Evolutionary conservation across 1,284 basidiomycete genomes (phyloP).

Genomic region (Exobasidium rhododendri): DNA sequence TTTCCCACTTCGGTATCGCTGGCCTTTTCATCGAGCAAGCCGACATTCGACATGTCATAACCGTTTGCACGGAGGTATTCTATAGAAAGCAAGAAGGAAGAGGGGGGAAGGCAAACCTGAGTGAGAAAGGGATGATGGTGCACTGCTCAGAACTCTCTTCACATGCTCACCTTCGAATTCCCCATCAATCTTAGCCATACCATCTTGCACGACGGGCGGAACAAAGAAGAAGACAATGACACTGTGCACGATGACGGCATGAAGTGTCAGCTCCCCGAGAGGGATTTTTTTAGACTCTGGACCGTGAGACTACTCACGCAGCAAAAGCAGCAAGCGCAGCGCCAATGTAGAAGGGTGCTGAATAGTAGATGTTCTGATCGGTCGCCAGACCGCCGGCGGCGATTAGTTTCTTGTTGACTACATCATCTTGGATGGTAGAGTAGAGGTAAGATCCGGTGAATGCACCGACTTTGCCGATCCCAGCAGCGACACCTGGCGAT

Average conservation of each 20-base stretch:
- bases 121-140: too few species aligned
- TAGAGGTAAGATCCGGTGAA: slow-evolving; percentile 45
- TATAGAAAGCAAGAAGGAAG: background rate
- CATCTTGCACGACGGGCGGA: slow-evolving; percentile 69
- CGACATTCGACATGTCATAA: slow-evolving; percentile 45
- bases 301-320: slow-evolving; percentile 60
- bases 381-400: slow-evolving; percentile 1
- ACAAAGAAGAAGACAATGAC: slow-evolving; percentile 72
- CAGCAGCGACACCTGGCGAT: slow-evolving; percentile 65
- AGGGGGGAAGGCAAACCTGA: too few species aligned
- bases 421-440: slow-evolving; percentile 29
- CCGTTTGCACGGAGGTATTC: slow-evolving; percentile 33
- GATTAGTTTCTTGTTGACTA: too few species aligned
- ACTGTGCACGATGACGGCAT: too few species aligned
- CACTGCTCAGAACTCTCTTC: too few species aligned
- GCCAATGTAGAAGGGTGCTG: slow-evolving; percentile 56
- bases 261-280: too few species aligned
- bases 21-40: slow-evolving; percentile 14
- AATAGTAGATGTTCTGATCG: slow-evolving; percentile 22
- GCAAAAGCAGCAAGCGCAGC: slow-evolving; percentile 71
- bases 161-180: slow-evolving; percentile 55
- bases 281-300: too few species aligned
- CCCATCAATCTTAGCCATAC: slow-evolving; percentile 73
- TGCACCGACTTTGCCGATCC: slow-evolving; percentile 70
- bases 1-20: background rate